A percentile compares a stretch with the other conserved stretches of the same genome.
Conservation (phyloP, 306 rosid genomes). For the Cyamopsis tetragonoloba region DNA sequence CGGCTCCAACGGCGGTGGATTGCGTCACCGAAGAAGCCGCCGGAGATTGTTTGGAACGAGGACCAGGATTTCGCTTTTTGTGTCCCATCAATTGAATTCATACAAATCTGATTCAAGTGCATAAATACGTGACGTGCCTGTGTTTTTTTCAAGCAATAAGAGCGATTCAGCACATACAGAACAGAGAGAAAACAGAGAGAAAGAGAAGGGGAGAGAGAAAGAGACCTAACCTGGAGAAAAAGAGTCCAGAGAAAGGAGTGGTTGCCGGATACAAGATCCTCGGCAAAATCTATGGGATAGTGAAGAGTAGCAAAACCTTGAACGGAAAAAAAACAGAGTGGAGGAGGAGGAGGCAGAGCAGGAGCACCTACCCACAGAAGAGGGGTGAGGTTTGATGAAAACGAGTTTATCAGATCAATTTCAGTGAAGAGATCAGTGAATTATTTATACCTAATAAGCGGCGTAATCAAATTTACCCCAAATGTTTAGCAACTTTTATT, state of each 20-base stretch:
- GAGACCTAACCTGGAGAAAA: slow-evolving; percentile 4
- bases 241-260: not conserved
- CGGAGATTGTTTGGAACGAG: slow-evolving; percentile 59
- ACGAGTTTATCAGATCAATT: not conserved
- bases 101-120: slow-evolving; percentile 60
- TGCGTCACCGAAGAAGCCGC: slow-evolving; percentile 51
- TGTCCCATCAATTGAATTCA: slow-evolving; percentile 67
- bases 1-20: slow-evolving; percentile 47
- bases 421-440: not conserved
- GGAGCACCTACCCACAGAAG: slow-evolving; percentile 19
- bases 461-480: not conserved
- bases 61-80: slow-evolving; percentile 72
- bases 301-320: not conserved
- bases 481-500: not conserved
- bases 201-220: slow-evolving; percentile 2
- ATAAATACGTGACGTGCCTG: slow-evolving; percentile 28
- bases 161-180: not conserved
- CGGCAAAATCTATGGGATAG: slow-evolving; percentile 32
- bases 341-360: not conserved
- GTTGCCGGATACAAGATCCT: slow-evolving; percentile 40
- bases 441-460: not conserved
- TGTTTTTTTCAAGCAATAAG: not conserved
- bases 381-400: slow-evolving; percentile 19
- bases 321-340: not conserved
- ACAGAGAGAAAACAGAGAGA: not conserved